These are phyloP conservation scores for Blastobotrys elegans DNA, from an alignment of 1,139 yeast genomes.

Conservation along the genomic window DNA sequence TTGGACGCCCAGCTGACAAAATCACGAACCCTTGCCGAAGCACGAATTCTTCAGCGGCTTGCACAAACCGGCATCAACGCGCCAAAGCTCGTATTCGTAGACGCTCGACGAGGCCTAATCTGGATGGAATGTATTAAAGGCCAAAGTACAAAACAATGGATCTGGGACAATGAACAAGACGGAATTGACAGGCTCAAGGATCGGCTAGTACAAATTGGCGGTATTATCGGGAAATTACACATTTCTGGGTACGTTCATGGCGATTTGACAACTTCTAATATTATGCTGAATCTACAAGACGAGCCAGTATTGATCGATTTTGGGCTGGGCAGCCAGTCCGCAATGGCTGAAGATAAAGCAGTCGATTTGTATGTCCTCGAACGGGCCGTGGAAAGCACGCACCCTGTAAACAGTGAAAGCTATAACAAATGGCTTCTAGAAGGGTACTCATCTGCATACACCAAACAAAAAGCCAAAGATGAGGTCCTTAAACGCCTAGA, in stretches of 20 bases:
- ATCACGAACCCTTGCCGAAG: slow-evolving; percentile 79
- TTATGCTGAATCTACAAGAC: slow-evolving; percentile 45
- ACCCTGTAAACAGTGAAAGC: slow-evolving; percentile 61
- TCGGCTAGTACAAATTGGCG: slow-evolving; percentile 49
- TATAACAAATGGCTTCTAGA: slow-evolving; percentile 69
- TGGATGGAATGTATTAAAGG: slow-evolving; percentile 81
- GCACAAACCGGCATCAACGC: slow-evolving; percentile 49
- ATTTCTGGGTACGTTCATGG: slow-evolving; percentile 83
- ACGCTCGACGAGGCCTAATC: slow-evolving; percentile 70
- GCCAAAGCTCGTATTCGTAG: slow-evolving; percentile 68
- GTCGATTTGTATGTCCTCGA: slow-evolving; percentile 93
- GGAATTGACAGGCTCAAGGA: slow-evolving; percentile 26
- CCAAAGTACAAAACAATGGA: slow-evolving; percentile 32
- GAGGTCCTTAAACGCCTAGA: slow-evolving; percentile 65
- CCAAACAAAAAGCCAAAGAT: slow-evolving; percentile 30
- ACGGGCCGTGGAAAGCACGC: slow-evolving; percentile 86
- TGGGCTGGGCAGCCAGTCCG: slow-evolving; percentile 78
- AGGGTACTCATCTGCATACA: slow-evolving; percentile 50
- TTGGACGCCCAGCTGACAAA: slow-evolving; percentile 74
- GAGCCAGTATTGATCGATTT: slow-evolving; percentile 77
- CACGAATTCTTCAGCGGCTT: slow-evolving; percentile 65
- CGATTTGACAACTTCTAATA: slow-evolving; percentile 87
- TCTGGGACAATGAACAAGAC: slow-evolving; percentile 34
- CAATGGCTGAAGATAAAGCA: slow-evolving; percentile 84
- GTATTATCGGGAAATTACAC: slow-evolving; percentile 68